Base-by-base conservation (phyloP, 768 basidiomycete genomes). In the Plicaturopsis crispa region DNA sequence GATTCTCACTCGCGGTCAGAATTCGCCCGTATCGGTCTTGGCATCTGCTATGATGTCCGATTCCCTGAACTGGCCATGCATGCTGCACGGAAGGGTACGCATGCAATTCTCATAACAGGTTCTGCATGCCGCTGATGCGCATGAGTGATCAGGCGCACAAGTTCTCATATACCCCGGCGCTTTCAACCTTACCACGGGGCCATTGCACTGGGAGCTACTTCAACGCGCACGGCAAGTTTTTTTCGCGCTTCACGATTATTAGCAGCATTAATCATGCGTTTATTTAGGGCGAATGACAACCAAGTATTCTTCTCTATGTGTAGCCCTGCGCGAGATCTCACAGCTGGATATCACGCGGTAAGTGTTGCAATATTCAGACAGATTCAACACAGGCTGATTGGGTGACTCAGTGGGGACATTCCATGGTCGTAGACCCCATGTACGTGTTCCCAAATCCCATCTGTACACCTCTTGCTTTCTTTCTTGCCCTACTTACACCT, bases 241-340 rank as follows among this genome's bases (percentile, higher is more conserved):
- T 33, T 10, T 46, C 23, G 18, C 33, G n/a, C 18, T 14, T 20
- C 32, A 28, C 24, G 2, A n/a, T n/a, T n/a, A n/a, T n/a, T n/a
- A n/a, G n/a, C n/a, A n/a, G 16, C n/a, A 2, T 22, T 19, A 12
- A 5, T 33, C 6, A 30, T 14, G 36, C 12, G 30, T 37, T 42
- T n/a, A 28, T 46, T 16, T 49, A 92, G 93, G 41, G 96, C 96
- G 5, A 75, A 92, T 17, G 96, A 99, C 55, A 97, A 98, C 52
- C 93, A 98, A 60, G 76, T 98, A n/a, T 99, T 76, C 63, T 77
- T 97, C 45, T 73, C 86, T 1, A 94, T 93, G 90, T 94, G 91
- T 54, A 96, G 91, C 40, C 92, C 93, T 21, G 94, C 96, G 3
- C 75, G 93, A 17, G 83, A 94, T 47, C 52, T 83, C 48, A 76